Conservation (phyloP, 1,139 yeast genomes). For the Chernovozyma aurita region DNA sequence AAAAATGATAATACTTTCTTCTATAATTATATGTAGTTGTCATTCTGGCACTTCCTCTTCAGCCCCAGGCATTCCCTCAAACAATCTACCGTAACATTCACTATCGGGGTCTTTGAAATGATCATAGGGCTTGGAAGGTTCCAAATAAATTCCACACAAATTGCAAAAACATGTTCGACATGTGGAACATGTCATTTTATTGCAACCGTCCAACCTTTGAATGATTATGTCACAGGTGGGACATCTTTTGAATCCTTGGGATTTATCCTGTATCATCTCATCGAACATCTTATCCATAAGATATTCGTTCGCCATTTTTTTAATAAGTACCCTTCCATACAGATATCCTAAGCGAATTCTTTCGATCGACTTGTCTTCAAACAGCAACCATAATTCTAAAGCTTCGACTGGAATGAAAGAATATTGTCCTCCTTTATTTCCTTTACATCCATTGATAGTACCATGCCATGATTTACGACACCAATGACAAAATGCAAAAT, state of each 20-base stretch:
- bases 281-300: constrained; percentile 47
- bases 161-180: constrained; percentile 55
- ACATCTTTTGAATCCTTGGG: constrained; percentile 43
- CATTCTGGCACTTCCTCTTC: too few species aligned
- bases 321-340: constrained; percentile 47
- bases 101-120: constrained; percentile 45
- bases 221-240: constrained; percentile 53
- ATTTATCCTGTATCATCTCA: constrained; percentile 36
- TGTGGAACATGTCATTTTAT: constrained; percentile 56
- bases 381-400: constrained; percentile 34
- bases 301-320: constrained; percentile 40
- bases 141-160: constrained; percentile 46
- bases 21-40: too few species aligned
- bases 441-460: constrained; percentile 40
- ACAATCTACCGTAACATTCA: constrained; percentile 48
- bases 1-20: too few species aligned
- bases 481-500: constrained; percentile 54
- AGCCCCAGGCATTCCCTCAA: constrained; percentile 50
- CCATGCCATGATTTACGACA: constrained; percentile 72
- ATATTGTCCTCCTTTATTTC: constrained; percentile 11
- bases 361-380: constrained; percentile 22
- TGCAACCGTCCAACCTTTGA: constrained; percentile 65
- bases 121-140: constrained; percentile 43
- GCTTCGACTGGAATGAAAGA: constrained; percentile 39
- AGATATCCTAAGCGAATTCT: constrained; percentile 37